Conservation (phyloP, 768 basidiomycete genomes). For the Suillus decipiens region DNA sequence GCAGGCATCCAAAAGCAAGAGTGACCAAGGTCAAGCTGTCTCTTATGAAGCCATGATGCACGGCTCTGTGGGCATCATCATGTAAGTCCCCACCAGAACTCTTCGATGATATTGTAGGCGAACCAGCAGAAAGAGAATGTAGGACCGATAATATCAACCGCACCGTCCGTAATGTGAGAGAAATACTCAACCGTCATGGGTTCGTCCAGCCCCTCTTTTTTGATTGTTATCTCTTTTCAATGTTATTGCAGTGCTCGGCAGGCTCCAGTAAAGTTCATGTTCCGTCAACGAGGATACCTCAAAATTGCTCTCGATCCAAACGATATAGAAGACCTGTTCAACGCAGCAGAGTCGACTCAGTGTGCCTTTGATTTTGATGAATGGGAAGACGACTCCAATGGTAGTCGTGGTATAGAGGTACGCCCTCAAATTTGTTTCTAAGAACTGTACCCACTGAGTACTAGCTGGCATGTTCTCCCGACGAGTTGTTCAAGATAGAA, state of each 20-base stretch:
- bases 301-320: slow-evolving; percentile 41
- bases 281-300: slow-evolving; percentile 55
- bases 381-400: slow-evolving; percentile 33
- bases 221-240: background rate
- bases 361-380: slow-evolving; percentile 50
- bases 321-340: slow-evolving; percentile 38
- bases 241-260: slow-evolving; percentile 50
- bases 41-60: slow-evolving; percentile 63
- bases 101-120: slow-evolving; percentile 3
- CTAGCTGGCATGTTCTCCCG: slow-evolving; percentile 49
- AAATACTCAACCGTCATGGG: slow-evolving; percentile 51
- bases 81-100: slow-evolving; percentile 43
- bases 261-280: slow-evolving; percentile 67
- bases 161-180: slow-evolving; percentile 57
- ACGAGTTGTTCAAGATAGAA: slow-evolving; percentile 40
- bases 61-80: slow-evolving; percentile 61
- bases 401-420: slow-evolving; percentile 38
- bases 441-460: slow-evolving; percentile 3
- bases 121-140: slow-evolving; percentile 47
- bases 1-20: slow-evolving; percentile 48
- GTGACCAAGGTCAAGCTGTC: slow-evolving; percentile 49
- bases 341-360: slow-evolving; percentile 21
- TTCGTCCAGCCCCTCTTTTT: slow-evolving; percentile 26
- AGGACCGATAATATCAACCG: slow-evolving; percentile 66
- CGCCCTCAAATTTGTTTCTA: slow-evolving; percentile 11